phyloP scores from a whole-genome alignment of 495 filamentous ascomycete genomes.

The Tuber calosporum region DNA sequence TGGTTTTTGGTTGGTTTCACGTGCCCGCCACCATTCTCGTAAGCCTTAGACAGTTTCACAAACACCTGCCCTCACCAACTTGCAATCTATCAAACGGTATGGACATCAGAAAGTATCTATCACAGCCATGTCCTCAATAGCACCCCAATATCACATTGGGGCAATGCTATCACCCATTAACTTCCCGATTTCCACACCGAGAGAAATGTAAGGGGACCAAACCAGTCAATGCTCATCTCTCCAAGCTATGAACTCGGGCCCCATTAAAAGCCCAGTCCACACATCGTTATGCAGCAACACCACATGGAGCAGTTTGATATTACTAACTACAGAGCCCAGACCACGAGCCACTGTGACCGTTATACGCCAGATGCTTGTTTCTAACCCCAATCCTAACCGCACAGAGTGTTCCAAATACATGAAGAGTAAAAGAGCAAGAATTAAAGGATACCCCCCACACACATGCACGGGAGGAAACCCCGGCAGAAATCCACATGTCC shows the following conservation, averaged over 20 bases:
- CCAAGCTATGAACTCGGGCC: neutral
- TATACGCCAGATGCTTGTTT: conserved; percentile 6
- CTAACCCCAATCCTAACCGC: conserved; percentile 2
- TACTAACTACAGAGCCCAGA: neutral
- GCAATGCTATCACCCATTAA: neutral
- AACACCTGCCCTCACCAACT: neutral
- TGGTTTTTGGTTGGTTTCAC: too few species aligned
- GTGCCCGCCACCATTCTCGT: too few species aligned
- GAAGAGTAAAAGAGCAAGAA: neutral
- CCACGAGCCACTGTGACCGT: neutral
- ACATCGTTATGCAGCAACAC: neutral
- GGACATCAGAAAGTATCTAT: neutral
- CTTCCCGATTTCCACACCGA: neutral
- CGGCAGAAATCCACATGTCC: neutral
- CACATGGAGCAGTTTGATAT: neutral
- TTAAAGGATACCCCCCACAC: neutral
- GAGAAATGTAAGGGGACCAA: neutral
- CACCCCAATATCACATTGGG: neutral
- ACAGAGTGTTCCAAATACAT: neutral
- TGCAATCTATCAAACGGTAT: neutral
- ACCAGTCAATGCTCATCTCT: neutral
- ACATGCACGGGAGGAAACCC: neutral
- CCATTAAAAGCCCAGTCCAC: neutral
- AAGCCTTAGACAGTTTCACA: neutral
- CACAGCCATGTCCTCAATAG: neutral